phyloP scores from a whole-genome alignment of 1,139 yeast species.

The Hyphopichia fennica region DNA sequence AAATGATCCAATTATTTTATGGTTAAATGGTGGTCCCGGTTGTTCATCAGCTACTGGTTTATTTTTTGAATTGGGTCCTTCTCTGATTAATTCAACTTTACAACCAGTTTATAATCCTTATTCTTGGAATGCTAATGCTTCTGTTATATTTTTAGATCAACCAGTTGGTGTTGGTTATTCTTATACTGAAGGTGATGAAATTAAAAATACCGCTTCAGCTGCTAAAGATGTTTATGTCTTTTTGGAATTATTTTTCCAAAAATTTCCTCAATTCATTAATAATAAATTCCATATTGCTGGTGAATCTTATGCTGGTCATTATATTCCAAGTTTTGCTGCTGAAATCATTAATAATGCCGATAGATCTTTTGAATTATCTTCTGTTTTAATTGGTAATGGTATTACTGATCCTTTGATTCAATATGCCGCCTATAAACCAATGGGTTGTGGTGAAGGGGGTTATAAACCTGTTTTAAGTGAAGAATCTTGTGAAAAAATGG shows the following conservation, averaged over 20 bases:
- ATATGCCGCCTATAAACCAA: conserved; percentile 68
- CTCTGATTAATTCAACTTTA: conserved; percentile 64
- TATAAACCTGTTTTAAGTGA: conserved; percentile 63
- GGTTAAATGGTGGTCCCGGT: conserved; percentile 94
- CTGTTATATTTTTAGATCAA: conserved; percentile 90
- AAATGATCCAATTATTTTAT: conserved; percentile 79
- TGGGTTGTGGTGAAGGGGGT: conserved; percentile 86
- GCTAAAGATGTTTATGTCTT: conserved; percentile 80
- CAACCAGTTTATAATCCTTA: conserved; percentile 75
- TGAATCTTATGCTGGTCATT: conserved; percentile 88
- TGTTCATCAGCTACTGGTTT: conserved; percentile 90
- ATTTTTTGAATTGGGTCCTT: conserved; percentile 87
- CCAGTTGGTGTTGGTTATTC: conserved; percentile 92
- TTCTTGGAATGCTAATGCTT: conserved; percentile 88
- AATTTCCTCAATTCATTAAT: conserved; percentile 61
- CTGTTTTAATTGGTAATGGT: conserved; percentile 82
- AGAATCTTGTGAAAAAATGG: conserved; percentile 60
- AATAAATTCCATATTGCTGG: conserved; percentile 80
- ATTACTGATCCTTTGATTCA: conserved; percentile 75
- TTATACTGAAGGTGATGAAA: conserved; percentile 56
- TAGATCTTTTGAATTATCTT: conserved; percentile 63
- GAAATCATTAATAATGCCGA: conserved; percentile 69
- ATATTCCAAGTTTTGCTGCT: conserved; percentile 75
- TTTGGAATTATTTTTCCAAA: conserved; percentile 72
- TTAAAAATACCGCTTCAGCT: conserved; percentile 66